Conservation (phyloP, 257 asterid genomes). For the Jacaranda copaia region DNA sequence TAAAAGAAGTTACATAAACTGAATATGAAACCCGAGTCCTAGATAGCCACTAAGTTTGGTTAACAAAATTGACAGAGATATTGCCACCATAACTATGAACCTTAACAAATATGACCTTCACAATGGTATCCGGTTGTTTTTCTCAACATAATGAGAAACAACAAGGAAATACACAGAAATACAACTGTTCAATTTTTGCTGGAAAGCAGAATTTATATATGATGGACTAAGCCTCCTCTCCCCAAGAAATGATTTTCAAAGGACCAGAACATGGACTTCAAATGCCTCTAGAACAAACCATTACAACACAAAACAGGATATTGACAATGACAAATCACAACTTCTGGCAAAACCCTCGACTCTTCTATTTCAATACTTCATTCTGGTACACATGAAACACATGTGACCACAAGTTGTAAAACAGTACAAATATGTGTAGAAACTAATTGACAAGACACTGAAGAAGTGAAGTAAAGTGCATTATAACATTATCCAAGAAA, state of each 20-base stretch:
- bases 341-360: not conserved
- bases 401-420: not conserved
- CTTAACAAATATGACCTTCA: not conserved
- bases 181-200: too few species aligned
- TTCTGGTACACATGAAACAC: not conserved
- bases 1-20: too few species aligned
- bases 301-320: too few species aligned
- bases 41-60: not conserved
- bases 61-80: not conserved
- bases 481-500: not conserved
- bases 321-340: not conserved
- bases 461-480: not conserved
- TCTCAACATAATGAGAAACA: constrained; percentile 9
- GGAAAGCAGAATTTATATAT: too few species aligned
- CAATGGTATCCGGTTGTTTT: not conserved
- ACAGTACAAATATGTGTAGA: not conserved
- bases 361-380: not conserved
- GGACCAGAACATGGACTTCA: too few species aligned
- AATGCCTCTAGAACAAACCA: too few species aligned
- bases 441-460: not conserved
- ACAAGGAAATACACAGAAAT: too few species aligned
- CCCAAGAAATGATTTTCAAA: too few species aligned
- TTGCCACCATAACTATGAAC: not conserved
- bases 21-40: too few species aligned
- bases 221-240: too few species aligned